Conservation (phyloP, 495 filamentous ascomycete species). For the Neurospora sp. region DNA sequence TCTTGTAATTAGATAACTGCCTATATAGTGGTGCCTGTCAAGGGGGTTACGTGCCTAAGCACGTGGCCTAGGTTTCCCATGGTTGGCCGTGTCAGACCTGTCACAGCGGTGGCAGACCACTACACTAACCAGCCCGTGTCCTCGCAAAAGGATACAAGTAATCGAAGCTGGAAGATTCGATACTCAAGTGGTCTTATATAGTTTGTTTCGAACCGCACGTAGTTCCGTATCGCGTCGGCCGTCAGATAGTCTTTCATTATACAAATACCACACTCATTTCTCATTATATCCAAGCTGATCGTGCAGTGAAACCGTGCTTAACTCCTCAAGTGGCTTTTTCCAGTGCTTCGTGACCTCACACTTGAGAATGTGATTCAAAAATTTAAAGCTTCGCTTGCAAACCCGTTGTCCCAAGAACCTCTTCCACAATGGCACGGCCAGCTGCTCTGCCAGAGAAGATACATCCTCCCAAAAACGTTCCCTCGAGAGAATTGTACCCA, state of each 20-base stretch:
- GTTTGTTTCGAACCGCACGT: too few relatives aligned
- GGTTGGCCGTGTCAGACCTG: too few relatives aligned
- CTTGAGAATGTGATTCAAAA: background rate
- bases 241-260: background rate
- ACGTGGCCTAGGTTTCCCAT: too few relatives aligned
- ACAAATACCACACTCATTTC: background rate
- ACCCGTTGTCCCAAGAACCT: constrained; percentile 17
- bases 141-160: too few relatives aligned
- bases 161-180: too few relatives aligned
- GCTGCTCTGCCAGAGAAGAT: constrained; percentile 42
- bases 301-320: background rate
- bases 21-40: too few relatives aligned
- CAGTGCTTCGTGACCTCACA: background rate
- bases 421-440: constrained; percentile 31
- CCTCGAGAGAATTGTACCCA: constrained; percentile 41
- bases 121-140: too few relatives aligned
- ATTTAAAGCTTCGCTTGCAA: background rate
- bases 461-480: constrained; percentile 38
- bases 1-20: too few relatives aligned
- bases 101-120: too few relatives aligned
- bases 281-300: background rate
- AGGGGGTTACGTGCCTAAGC: too few relatives aligned
- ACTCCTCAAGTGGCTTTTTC: background rate
- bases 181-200: too few relatives aligned
- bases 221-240: too few relatives aligned